Evolutionary conservation across 768 basidiomycete species (phyloP).

Genomic region (Macrolepiota fuliginosa): DNA sequence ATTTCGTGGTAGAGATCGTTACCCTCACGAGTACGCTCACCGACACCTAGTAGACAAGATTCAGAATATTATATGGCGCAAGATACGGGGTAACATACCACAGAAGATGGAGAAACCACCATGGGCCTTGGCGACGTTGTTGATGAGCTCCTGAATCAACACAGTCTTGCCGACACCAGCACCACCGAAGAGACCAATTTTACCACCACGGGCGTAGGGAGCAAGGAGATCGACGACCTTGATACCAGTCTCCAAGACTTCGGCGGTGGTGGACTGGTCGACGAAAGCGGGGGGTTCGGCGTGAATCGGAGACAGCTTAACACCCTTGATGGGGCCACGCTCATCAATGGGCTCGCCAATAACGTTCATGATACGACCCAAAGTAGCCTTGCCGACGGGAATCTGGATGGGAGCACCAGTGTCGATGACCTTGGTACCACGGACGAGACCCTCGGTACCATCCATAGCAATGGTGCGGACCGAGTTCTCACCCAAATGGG

Average conservation of each 20-base stretch:
- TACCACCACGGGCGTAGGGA: slow-evolving; percentile 99
- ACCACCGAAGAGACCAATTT: slow-evolving; percentile 99
- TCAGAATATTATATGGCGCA: not conserved
- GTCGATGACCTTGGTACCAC: slow-evolving; percentile 96
- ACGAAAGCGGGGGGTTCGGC: slow-evolving; percentile 97
- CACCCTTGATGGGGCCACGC: slow-evolving; percentile 97
- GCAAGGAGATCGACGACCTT: slow-evolving; percentile 99
- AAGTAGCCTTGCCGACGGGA: slow-evolving; percentile 90
- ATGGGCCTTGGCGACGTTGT: slow-evolving; percentile 99
- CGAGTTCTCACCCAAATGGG: slow-evolving; percentile 98
- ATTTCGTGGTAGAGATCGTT: slow-evolving; percentile 99
- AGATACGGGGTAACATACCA: slow-evolving; percentile 45
- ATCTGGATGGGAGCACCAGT: slow-evolving; percentile 96
- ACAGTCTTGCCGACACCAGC: slow-evolving; percentile 99
- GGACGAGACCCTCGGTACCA: slow-evolving; percentile 99
- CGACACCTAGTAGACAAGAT: slow-evolving; percentile 69
- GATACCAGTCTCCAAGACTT: slow-evolving; percentile 99
- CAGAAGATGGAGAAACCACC: slow-evolving; percentile 99
- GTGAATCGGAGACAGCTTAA: slow-evolving; percentile 90
- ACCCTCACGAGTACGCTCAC: slow-evolving; percentile 99
- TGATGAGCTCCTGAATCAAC: slow-evolving; percentile 99
- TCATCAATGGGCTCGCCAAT: slow-evolving; percentile 99
- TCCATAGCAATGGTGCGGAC: slow-evolving; percentile 99
- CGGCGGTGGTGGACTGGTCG: slow-evolving; percentile 98
- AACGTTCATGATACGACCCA: slow-evolving; percentile 99